A percentile compares a stretch with the other conserved stretches of the same genome.
Conservation (phyloP, 305 asterid genomes). For the Coffea humblotiana region DNA sequence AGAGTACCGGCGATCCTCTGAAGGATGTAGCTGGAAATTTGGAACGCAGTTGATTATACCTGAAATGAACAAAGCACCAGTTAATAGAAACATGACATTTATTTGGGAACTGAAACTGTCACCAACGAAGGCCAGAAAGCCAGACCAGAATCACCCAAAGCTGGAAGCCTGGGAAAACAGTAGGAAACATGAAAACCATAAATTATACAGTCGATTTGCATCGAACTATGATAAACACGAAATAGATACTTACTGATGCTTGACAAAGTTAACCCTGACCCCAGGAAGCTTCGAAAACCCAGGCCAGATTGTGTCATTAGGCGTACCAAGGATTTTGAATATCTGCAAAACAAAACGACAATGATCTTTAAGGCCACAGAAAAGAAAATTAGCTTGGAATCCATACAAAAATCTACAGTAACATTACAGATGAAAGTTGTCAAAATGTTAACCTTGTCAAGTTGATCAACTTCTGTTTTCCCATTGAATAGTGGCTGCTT, state of each 20-base stretch:
- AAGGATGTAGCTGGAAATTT: conserved; percentile 73
- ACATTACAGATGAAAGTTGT: conserved; percentile 1
- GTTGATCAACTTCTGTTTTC: conserved; percentile 70
- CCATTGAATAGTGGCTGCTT: conserved; percentile 78
- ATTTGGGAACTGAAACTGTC: conserved; percentile 34
- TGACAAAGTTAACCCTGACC: conserved; percentile 70
- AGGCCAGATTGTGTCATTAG: conserved; percentile 89
- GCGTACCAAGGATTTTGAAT: conserved; percentile 75
- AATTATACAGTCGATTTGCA: conserved; percentile 34
- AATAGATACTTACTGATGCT: conserved; percentile 65
- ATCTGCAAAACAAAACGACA: conserved; percentile 47
- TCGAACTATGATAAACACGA: conserved; percentile 26
- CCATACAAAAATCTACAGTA: not conserved
- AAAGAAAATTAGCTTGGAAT: not conserved
- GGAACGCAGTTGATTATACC: conserved; percentile 65
- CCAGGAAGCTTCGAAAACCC: conserved; percentile 86
- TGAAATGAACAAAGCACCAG: conserved; percentile 42
- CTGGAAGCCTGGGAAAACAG: conserved; percentile 83
- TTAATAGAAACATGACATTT: conserved; percentile 50
- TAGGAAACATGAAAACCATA: conserved; percentile 51
- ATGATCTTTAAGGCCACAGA: not conserved
- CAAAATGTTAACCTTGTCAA: conserved; percentile 59
- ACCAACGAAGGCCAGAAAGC: conserved; percentile 64
- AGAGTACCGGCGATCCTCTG: conserved; percentile 74
- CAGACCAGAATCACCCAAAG: conserved; percentile 82